Evolutionary conservation across 208 protist species (phyloP).

Genomic region (Leishmania arabica): DNA sequence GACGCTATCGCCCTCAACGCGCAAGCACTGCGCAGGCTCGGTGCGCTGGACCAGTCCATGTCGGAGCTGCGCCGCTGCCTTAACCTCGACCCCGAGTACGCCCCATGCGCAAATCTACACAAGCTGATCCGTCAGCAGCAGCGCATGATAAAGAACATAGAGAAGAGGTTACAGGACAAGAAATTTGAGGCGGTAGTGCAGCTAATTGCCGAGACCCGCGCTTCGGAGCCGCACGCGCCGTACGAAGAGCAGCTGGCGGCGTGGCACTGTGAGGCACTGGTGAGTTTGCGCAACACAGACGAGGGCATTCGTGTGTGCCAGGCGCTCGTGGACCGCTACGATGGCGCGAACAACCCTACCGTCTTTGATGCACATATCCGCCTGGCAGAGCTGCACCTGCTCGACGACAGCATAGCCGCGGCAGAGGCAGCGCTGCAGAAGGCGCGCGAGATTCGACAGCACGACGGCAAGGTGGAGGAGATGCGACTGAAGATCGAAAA

Average conservation of each 20-base stretch:
- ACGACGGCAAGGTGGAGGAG: slow-evolving; percentile 37
- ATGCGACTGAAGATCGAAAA: slow-evolving; percentile 60
- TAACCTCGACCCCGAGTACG: slow-evolving; percentile 85
- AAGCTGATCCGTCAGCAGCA: slow-evolving; percentile 75
- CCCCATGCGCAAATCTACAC: slow-evolving; percentile 62
- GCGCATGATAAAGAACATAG: slow-evolving; percentile 40
- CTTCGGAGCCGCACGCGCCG: slow-evolving; percentile 52
- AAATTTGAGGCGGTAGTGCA: slow-evolving; percentile 52
- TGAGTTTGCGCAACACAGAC: slow-evolving; percentile 55
- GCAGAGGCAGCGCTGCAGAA: slow-evolving; percentile 64
- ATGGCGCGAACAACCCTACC: slow-evolving; percentile 39
- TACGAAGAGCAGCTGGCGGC: slow-evolving; percentile 69
- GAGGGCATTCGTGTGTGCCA: slow-evolving; percentile 61
- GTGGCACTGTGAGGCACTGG: slow-evolving; percentile 82
- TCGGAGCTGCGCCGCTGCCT: slow-evolving; percentile 79
- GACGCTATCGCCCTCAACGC: slow-evolving; percentile 74
- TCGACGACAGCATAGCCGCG: slow-evolving; percentile 68
- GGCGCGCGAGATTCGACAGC: slow-evolving; percentile 33
- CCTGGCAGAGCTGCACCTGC: slow-evolving; percentile 77
- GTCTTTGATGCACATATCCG: slow-evolving; percentile 58
- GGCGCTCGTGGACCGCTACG: slow-evolving; percentile 36
- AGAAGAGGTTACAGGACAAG: slow-evolving; percentile 36
- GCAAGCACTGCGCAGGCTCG: slow-evolving; percentile 66
- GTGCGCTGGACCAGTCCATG: slow-evolving; percentile 70
- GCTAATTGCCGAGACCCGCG: slow-evolving; percentile 46